Conservation (phyloP, 2,329 filamentous ascomycete genomes). For the Alternaria arborescens region DNA sequence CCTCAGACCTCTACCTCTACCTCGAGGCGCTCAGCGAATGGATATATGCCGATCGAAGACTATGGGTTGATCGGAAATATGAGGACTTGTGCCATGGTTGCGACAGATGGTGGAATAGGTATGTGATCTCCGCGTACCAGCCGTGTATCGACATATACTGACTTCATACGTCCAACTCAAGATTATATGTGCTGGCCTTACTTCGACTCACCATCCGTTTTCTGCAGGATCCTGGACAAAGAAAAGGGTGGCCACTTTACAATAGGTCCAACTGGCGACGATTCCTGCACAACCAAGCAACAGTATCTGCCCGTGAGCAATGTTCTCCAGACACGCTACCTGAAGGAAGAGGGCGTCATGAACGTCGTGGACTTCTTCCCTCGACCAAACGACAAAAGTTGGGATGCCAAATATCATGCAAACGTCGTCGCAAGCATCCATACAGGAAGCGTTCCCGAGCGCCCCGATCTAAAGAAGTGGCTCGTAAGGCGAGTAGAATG, state of each 20-base stretch:
- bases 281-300: constrained; percentile 74
- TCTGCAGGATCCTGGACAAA: constrained; percentile 77
- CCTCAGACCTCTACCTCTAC: constrained; percentile 23
- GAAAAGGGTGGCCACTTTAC: constrained; percentile 77
- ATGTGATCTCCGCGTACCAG: background rate
- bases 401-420: constrained; percentile 54
- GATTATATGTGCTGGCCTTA: constrained; percentile 62
- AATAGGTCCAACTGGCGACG: constrained; percentile 61
- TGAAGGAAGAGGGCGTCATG: constrained; percentile 77
- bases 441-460: constrained; percentile 37
- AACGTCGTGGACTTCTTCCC: constrained; percentile 81
- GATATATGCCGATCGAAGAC: constrained; percentile 62
- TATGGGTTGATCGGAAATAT: constrained; percentile 85
- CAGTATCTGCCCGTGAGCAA: constrained; percentile 79
- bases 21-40: constrained; percentile 34
- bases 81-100: constrained; percentile 67
- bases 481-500: constrained; percentile 76
- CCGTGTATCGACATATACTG: constrained; percentile 75
- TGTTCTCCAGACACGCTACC: constrained; percentile 79
- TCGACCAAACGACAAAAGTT: constrained; percentile 66
- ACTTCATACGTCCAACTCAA: background rate
- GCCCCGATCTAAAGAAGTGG: constrained; percentile 68
- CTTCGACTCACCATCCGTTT: constrained; percentile 79
- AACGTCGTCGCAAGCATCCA: constrained; percentile 35
- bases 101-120: constrained; percentile 61